Percentiles rank a stretch among this genome's conserved stretches.
Conservation (phyloP, 441 rosid genomes). For the Dalechampia spathulata region DNA sequence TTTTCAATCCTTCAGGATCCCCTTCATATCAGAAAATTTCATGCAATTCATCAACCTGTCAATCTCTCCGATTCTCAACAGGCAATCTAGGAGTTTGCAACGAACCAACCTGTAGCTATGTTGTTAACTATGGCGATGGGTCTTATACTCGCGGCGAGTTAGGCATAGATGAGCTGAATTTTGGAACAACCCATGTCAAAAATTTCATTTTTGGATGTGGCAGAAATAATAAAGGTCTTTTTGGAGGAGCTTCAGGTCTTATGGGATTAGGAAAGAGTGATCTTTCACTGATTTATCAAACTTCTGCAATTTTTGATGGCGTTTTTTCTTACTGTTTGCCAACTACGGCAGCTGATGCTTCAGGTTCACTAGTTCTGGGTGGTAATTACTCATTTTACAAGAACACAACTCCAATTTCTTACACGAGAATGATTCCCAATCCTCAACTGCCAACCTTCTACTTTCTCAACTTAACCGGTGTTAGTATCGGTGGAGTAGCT, state of each 20-base stretch:
- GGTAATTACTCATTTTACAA: conserved; percentile 48
- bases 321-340: conserved; percentile 92
- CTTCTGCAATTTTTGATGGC: conserved; percentile 45
- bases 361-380: conserved; percentile 78
- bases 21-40: conserved; percentile 42
- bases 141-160: conserved; percentile 78
- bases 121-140: conserved; percentile 80
- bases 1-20: conserved; percentile 62
- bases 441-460: conserved; percentile 66
- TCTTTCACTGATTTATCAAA: conserved; percentile 65
- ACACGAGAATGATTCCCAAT: conserved; percentile 54
- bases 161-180: conserved; percentile 43
- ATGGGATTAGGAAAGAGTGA: conserved; percentile 81
- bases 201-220: conserved; percentile 80
- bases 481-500: conserved; percentile 54
- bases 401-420: conserved; percentile 55
- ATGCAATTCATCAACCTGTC: conserved; percentile 69
- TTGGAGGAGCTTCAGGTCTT: conserved; percentile 85
- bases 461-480: conserved; percentile 68
- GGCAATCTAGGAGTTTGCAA: conserved; percentile 48
- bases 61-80: conserved; percentile 39
- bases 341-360: conserved; percentile 43
- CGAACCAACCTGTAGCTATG: conserved; percentile 48
- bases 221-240: conserved; percentile 62
- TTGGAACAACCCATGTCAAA: conserved; percentile 35